phyloP scores from a whole-genome alignment of 805 yeast genomes.

The Saccharomycopsis capsularis region DNA sequence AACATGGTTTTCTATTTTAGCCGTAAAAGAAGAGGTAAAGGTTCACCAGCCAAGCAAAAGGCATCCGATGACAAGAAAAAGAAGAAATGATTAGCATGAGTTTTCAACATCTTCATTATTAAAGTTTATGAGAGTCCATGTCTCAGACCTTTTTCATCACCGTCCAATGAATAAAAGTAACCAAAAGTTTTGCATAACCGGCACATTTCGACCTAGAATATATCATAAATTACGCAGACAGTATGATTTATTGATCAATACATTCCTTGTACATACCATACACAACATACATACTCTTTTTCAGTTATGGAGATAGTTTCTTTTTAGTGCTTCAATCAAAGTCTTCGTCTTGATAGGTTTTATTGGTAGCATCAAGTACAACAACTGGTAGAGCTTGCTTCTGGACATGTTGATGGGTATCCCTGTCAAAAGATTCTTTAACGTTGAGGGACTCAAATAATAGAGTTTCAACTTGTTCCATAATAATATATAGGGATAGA shows the following conservation, averaged over 20 bases:
- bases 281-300: no score
- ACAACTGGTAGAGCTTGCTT: slow-evolving; percentile 35
- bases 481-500: slow-evolving; percentile 40
- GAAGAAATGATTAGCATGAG: slow-evolving; percentile 33
- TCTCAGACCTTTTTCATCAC: no score
- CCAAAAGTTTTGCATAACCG: no score
- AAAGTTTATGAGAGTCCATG: no score
- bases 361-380: slow-evolving; percentile 5
- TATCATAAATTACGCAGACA: no score
- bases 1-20: slow-evolving; percentile 24
- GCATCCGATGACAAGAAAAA: slow-evolving; percentile 33
- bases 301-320: slow-evolving; percentile 5
- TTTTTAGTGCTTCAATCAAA: slow-evolving; percentile 8
- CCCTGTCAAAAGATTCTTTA: slow-evolving; percentile 40
- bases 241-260: no score
- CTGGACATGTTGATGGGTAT: slow-evolving; percentile 39
- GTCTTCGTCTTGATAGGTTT: not conserved
- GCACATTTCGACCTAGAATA: no score
- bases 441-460: slow-evolving; percentile 36
- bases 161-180: no score
- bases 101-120: no score
- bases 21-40: slow-evolving; percentile 81
- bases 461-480: slow-evolving; percentile 34
- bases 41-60: slow-evolving; percentile 74
- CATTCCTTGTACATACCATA: not conserved